Evolutionary conservation across 192 early-diverging fungal genomes (phyloP).

Genomic region (Jimgerdemannia flammicorona): DNA sequence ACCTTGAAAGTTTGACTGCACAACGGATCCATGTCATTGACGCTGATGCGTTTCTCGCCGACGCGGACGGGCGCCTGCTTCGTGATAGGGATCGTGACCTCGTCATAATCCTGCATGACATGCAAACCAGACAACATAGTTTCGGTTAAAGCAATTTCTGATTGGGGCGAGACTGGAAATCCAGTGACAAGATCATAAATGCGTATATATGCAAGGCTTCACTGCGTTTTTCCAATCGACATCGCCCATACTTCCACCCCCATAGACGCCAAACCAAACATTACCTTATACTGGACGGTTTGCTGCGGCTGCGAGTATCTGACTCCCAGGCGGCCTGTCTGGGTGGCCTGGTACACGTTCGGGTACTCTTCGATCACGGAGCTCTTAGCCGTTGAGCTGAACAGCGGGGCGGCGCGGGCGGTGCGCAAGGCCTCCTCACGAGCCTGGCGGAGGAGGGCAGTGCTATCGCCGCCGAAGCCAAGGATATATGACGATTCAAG

Average conservation of each 20-base stretch:
- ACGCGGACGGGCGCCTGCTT: conserved; percentile 58
- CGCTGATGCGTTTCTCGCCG: conserved; percentile 59
- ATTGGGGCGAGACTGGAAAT: too few species aligned
- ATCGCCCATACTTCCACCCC: too few species aligned
- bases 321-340: conserved; percentile 73
- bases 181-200: too few species aligned
- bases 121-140: not conserved
- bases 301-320: conserved; percentile 66
- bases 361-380: conserved; percentile 55
- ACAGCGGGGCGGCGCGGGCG: conserved; percentile 33
- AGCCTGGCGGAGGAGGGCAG: conserved; percentile 42
- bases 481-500: conserved; percentile 54
- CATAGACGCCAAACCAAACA: too few species aligned
- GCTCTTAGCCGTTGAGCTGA: conserved; percentile 32
- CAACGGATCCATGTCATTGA: conserved; percentile 72
- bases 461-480: conserved; percentile 60
- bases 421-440: conserved; percentile 60
- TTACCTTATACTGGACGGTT: conserved; percentile 10
- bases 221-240: too few species aligned
- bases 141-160: conserved; percentile 18
- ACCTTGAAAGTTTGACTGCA: conserved; percentile 74
- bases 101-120: conserved; percentile 70
- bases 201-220: too few species aligned
- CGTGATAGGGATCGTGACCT: conserved; percentile 84
- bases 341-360: conserved; percentile 76